Evolutionary conservation across 352 stramenopile species (phyloP).

Genomic region (Saprolegnia parasitica): DNA sequence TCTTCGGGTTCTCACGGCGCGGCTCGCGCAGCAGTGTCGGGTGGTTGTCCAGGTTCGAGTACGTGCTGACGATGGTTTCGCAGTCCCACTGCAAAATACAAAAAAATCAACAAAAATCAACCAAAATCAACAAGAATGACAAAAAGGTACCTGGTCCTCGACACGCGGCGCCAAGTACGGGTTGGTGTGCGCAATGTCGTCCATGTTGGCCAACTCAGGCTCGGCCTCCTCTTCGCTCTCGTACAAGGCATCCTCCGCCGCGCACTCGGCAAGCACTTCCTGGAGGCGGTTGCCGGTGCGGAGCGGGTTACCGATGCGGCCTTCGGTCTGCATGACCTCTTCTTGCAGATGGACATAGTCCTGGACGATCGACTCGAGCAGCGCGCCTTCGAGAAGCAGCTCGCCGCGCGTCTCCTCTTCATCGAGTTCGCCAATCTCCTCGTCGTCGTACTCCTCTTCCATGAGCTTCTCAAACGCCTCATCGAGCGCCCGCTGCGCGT

Average conservation of each 20-base stretch:
- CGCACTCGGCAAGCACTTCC: constrained; percentile 69
- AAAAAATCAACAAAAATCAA: neutral
- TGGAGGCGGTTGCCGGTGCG: constrained; percentile 59
- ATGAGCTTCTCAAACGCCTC: constrained; percentile 84
- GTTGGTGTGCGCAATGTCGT: constrained; percentile 53
- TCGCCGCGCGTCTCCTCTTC: constrained; percentile 51
- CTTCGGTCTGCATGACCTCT: constrained; percentile 67
- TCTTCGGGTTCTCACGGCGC: constrained; percentile 53
- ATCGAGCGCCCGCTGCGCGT: constrained; percentile 82
- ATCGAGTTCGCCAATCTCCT: constrained; percentile 70
- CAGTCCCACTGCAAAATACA: constrained; percentile 93
- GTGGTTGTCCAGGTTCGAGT: constrained; percentile 98
- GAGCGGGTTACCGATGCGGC: constrained; percentile 71
- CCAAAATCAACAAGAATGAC: neutral
- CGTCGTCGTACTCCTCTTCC: constrained; percentile 77
- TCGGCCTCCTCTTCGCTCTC: constrained; percentile 43
- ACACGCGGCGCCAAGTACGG: constrained; percentile 58
- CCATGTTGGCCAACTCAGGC: constrained; percentile 36
- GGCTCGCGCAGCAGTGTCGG: constrained; percentile 86
- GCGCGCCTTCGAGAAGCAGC: constrained; percentile 57
- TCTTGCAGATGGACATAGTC: constrained; percentile 65
- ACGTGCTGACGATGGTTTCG: constrained; percentile 97
- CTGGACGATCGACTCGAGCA: constrained; percentile 67
- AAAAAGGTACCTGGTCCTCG: constrained; percentile 41
- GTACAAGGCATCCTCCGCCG: constrained; percentile 47